phyloP scores from a whole-genome alignment of 768 basidiomycete species.

The Lactarius trivialis region DNA sequence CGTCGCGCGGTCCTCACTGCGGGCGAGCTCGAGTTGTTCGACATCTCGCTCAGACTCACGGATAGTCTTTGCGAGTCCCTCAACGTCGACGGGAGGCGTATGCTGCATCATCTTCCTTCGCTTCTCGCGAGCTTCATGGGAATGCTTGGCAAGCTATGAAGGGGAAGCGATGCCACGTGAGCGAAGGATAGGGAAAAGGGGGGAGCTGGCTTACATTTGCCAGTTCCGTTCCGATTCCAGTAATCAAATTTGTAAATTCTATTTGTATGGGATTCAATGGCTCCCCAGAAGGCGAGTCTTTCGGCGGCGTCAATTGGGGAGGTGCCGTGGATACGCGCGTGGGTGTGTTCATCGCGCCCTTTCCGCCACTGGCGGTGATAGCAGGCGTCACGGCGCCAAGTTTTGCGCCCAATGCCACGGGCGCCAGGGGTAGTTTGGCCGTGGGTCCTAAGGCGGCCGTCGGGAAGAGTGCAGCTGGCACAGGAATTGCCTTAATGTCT shows the following conservation, averaged over 20 bases:
- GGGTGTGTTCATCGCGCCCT: neutral
- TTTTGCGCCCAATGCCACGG: neutral
- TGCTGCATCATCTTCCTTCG: constrained; percentile 25
- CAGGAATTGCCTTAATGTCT: neutral
- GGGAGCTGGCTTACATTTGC: constrained; percentile 43
- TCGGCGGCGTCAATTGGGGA: constrained; percentile 7
- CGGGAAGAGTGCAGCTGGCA: neutral
- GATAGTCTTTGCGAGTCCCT: constrained; percentile 45
- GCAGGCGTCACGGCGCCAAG: neutral
- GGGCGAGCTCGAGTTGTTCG: constrained; percentile 39
- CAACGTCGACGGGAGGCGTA: constrained; percentile 45
- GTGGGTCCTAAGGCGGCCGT: neutral
- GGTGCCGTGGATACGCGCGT: neutral
- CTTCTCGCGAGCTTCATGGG: constrained; percentile 34
- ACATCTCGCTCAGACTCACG: constrained; percentile 47
- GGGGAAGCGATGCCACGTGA: neutral
- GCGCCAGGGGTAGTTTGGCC: constrained; percentile 2
- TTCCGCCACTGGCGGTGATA: neutral
- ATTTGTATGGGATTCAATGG: constrained; percentile 61
- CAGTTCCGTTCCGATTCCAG: constrained; percentile 45
- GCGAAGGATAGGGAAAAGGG: neutral
- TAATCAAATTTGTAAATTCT: constrained; percentile 49
- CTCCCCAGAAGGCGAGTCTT: constrained; percentile 19
- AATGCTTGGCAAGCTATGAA: constrained; percentile 40
- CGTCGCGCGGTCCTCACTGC: constrained; percentile 35